Evolutionary conservation across 164 flowering plant species (phyloP), one percentile per base, ranked within the genome.

Genomic region (Magnolia sinica): DNA sequence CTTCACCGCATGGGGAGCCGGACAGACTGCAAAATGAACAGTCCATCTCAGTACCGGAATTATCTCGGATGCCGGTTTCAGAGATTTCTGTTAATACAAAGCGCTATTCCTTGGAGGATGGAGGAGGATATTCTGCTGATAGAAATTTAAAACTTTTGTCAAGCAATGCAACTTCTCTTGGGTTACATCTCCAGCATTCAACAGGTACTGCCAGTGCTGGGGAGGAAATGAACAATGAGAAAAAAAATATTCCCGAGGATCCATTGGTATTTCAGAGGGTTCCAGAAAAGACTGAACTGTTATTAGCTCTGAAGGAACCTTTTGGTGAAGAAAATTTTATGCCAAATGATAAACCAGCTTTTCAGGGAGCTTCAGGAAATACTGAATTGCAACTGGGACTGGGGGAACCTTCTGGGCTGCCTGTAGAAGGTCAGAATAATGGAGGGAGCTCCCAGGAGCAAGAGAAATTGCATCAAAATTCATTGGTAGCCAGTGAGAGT

Each of bases 401-500:
- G 45, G 22, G 55, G 24, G 77, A 37, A 23, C 23, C 72, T 14
- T 11, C 24, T 24, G 65, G 49, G 6, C 18, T 55, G 64, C 49
- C 13, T 9, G 61, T 58, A 77, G 81, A 70, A 70, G 58, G 24
- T 19, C 73, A 29, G 14, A 69, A 52, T 29, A 37, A 14, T 68
- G 78, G 78, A 61, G 87, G 70, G 4, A 65, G n/a, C 61, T 64
- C 16, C 45, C 70, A 20, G 24, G 70, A 50, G 13, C 61, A 64
- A 74, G 37, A 65, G 11, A 83, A 74, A 7, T 4, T 79, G 51
- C 83, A 84, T 77, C 78, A 82, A 31, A 20, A 76, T 69, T 73
- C 81, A 63, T 76, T 84, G 84, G 80, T 80, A 64, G 81, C 87
- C 75, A 82, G 88, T 24, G 65, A 58, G 27, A 59, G 22, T 13